Base-by-base conservation (phyloP, 2,329 filamentous ascomycete species). In the Ceratocystis ficicola region DNA sequence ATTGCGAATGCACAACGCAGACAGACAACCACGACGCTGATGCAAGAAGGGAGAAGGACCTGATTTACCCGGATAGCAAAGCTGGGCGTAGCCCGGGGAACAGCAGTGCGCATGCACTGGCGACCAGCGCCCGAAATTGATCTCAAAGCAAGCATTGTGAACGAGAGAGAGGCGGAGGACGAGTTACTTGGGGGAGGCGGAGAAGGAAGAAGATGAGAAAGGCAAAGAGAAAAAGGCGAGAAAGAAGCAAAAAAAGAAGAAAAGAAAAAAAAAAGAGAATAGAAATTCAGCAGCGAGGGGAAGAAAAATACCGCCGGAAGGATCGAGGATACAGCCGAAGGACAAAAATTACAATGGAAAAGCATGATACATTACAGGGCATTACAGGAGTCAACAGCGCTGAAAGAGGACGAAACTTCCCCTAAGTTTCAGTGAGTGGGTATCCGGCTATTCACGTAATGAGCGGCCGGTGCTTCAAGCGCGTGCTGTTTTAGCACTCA, bases 91-190 rank as follows among this genome's bases (percentile, higher is more conserved):
- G 79, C 81, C 75, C 83, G 82, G 73, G 82, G 80, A 73, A 67
- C 66, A 41, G 84, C 82, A 41, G 84, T 81, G 76, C 87, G 86
- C 77, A 92, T 79, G 82, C 85, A 89, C 80, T 95, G 89, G 78
- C 83, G 84, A 77, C 85, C 83, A 74, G 89, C 87, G 73, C 83
- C 83, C 77, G 86, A 85, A 77, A 92, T 84, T 73, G 86, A 85
- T 79, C 90, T 87, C 76, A 88, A 80, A 78, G 88, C 86, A 78
- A 95, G 81, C 91, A 96, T 96, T 74, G 75, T 88, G 81, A 77
- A 71, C 68, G 72, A 70, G 66, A 69, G 69, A 70, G 55, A 66
- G 64, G 57, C 64, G 65, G 67, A 62, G 65, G 65, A 65, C 8
- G 60, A 68, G 62, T 44, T 60, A 68, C 66, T 70, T 30, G 15